A percentile compares a stretch with the other conserved stretches of the same genome.
Conservation (phyloP, 2,329 filamentous ascomycete genomes). For the Pyricularia sp. region DNA sequence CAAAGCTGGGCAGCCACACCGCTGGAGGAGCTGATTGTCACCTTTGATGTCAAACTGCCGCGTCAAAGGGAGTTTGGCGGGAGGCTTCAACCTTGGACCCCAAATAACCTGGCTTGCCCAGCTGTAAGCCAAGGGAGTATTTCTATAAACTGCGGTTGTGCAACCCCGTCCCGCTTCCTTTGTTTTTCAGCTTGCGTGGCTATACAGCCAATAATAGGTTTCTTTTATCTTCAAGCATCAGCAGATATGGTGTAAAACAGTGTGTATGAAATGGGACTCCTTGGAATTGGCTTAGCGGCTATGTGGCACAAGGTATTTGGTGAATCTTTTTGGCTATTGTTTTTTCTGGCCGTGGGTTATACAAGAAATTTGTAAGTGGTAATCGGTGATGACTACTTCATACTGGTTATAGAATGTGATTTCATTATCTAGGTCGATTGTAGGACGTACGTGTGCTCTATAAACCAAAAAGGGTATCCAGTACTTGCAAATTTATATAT, state of each 20-base stretch:
- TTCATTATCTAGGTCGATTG: not conserved
- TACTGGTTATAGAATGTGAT: not conserved
- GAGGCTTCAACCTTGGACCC: not conserved
- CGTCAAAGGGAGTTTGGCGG: not conserved
- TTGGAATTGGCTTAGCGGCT: not conserved
- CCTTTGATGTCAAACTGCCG: not conserved
- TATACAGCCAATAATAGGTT: not conserved
- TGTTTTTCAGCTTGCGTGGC: not conserved
- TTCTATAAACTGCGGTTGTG: not conserved
- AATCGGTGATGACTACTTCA: too few relatives aligned
- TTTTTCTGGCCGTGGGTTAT: too few relatives aligned
- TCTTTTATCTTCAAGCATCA: too few relatives aligned
- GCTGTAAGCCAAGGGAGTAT: not conserved
- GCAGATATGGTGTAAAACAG: too few relatives aligned
- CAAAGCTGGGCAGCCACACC: not conserved
- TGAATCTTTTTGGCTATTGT: too few relatives aligned
- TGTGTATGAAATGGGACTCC: not conserved
- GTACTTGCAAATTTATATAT: not conserved
- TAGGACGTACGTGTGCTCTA: too few relatives aligned
- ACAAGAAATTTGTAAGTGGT: too few relatives aligned
- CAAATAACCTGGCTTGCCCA: not conserved
- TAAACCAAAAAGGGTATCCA: not conserved
- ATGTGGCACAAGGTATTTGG: not conserved
- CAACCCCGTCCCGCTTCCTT: too few relatives aligned
- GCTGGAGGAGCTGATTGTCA: not conserved